Evolutionary conservation across 2,329 filamentous ascomycete genomes (phyloP), one percentile per base, ranked within the genome.

Genomic region (Gnomoniopsis sp.): DNA sequence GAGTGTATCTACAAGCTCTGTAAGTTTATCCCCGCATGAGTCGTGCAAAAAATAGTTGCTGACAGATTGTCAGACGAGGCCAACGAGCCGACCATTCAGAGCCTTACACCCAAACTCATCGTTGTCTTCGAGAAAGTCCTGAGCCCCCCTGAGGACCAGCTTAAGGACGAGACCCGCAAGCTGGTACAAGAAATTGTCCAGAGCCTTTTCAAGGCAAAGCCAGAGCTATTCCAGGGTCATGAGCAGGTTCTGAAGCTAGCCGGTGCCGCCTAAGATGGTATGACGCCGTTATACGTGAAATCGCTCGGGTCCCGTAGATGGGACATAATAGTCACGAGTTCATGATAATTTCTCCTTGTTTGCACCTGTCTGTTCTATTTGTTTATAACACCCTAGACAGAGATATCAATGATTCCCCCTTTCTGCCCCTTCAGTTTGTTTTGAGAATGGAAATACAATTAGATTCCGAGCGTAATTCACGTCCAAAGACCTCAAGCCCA

Each of bases 1-100:
- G 84, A 89, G 72, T 96, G 93, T 85, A 88, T 99, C 68, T 88
- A 90, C 74, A 87, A 89, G 74, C 83, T 98, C 64, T 97, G 86
- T 89, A 80, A 79, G 86, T 83, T 36, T 23, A 3, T 17, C 22
- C 22, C 43, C 11, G 7, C 14, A 7, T 14, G 17, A 11, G 19
- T 47, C 14, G 30, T 21, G 2, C 34, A 26, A 17, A 26, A 17
- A 2, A 6, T 2, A 12, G 52, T 30, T 43, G 3, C 60, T 64
- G 66, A 62, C 34, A 3, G 12, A 22, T 47, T 19, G 3, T 50
- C 63, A 86, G 83, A 92, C 73, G 83, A 88, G 66, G 78, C 82
- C 62, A 82, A 85, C 64, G 88, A 93, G 74, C 77, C 82, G 14
- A 88, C 86, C 2, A 82, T 93, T 49, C 84, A 87, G 72, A 79